phyloP scores from a whole-genome alignment of 805 yeast genomes.

The Candida nemodendra region DNA sequence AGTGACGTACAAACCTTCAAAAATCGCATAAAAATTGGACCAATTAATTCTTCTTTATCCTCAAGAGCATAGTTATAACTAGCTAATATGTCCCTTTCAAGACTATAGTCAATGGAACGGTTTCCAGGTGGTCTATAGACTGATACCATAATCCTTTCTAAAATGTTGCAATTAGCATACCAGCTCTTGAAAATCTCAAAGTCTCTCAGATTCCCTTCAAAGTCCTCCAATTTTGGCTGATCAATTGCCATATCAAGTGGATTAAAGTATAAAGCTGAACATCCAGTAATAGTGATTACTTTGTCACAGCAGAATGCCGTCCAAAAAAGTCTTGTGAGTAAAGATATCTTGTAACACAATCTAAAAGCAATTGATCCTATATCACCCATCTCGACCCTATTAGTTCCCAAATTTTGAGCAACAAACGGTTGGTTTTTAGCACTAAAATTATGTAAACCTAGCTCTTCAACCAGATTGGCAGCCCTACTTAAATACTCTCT shows the following conservation, averaged over 20 bases:
- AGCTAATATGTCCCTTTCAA: conserved; percentile 25
- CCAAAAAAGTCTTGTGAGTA: conserved; percentile 31
- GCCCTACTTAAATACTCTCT: conserved; percentile 28
- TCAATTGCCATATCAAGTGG: conserved; percentile 28
- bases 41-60: conserved; percentile 7
- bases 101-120: conserved; percentile 19
- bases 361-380: conserved; percentile 15
- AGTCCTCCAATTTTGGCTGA: conserved; percentile 23
- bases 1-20: conserved; percentile 20
- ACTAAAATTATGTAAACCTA: conserved; percentile 30
- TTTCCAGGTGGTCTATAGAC: conserved; percentile 32
- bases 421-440: conserved; percentile 20
- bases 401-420: conserved; percentile 1
- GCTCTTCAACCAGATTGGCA: conserved; percentile 26
- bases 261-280: conserved; percentile 28
- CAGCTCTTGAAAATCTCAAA: conserved; percentile 26
- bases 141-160: conserved; percentile 26
- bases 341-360: conserved; percentile 21
- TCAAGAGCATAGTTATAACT: conserved; percentile 8
- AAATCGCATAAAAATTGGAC: conserved; percentile 15
- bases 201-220: conserved; percentile 25
- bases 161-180: conserved; percentile 22
- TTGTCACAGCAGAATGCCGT: conserved; percentile 31
- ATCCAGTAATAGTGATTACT: conserved; percentile 28
- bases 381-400: conserved; percentile 1